Evolutionary conservation across 2,329 filamentous ascomycete genomes (phyloP).

Genomic region (Penicillium sclerotiorum): DNA sequence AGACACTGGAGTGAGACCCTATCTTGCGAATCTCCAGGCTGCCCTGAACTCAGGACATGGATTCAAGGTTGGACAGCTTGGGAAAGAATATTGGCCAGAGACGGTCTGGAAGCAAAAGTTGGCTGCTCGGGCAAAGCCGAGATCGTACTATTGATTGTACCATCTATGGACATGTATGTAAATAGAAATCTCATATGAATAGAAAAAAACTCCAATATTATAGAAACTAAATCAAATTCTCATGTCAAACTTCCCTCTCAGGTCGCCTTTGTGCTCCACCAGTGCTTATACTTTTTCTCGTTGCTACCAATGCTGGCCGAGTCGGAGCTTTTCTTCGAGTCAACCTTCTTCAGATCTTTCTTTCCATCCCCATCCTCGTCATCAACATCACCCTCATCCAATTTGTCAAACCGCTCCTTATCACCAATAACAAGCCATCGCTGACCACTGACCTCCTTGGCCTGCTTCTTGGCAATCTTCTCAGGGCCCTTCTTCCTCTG

Average conservation of each 20-base stretch:
- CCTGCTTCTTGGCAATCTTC: neutral
- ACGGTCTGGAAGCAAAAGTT: neutral
- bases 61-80: conserved; percentile 15
- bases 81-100: neutral
- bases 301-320: neutral
- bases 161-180: too few relatives aligned
- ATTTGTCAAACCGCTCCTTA: conserved; percentile 7
- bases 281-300: neutral
- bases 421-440: conserved; percentile 14
- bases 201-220: too few relatives aligned
- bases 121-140: neutral
- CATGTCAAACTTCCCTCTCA: too few relatives aligned
- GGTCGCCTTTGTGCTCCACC: too few relatives aligned
- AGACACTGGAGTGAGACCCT: conserved; percentile 5
- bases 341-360: neutral
- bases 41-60: conserved; percentile 18
- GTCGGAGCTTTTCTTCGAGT: too few relatives aligned
- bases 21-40: conserved; percentile 14
- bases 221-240: too few relatives aligned
- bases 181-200: too few relatives aligned
- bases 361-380: neutral
- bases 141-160: too few relatives aligned
- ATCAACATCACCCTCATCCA: conserved; percentile 2
- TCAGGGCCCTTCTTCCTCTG: neutral
- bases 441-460: conserved; percentile 8